Base-by-base conservation (phyloP, 805 yeast genomes). In the Kuraishia molischiana region DNA sequence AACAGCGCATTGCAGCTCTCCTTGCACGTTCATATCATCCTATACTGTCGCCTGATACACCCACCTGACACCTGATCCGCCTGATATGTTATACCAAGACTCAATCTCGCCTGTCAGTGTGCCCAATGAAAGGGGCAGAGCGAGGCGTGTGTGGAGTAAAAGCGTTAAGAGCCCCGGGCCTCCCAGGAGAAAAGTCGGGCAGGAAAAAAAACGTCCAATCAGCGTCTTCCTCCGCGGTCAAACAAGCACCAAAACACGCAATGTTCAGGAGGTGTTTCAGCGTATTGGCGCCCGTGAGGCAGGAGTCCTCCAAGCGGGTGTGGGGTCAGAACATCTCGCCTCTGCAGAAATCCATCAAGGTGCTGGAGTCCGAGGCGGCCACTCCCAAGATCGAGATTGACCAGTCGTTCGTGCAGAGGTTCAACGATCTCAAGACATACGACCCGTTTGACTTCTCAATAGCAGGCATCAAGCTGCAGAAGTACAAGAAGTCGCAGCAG, bases 371-470 rank as follows among this genome's bases (percentile, higher is more conserved):
- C 19, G 48, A 48, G 19, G 33, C 33, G 5, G 33, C 21, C 8
- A 18, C 19, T 5, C 19, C 24, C 38, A 53, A 45, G 32, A 55
- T 51, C 44, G 44, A 49, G 38, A 49, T 63, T 37, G 58, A 59
- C 44, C 57, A 62, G 36, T 40, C 45, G 8, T 66, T 72, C 41
- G 57, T 68, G 26, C 69, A 63, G 50, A 67, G 58, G 39, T 77
- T 80, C 52, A 61, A 55, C 13, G 59, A 60, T 3, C 75, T 74
- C 35, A 60, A 70, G 4, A 71, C 75, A 0, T 86, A 86, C 53
- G 90, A 83, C 48, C 92, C 95, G 37, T 80, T 79, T 58, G 95
- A 85, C 56, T 85, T 85, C 48, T 72, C 84, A 22, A 57, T 75
- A 50, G 74, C 79, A 34, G 74, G 71, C 46, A 49, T 74, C 29